These are phyloP conservation scores for Pythium rishiriense DNA, from an alignment of 352 stramenopile species.

Conservation along the genomic window DNA sequence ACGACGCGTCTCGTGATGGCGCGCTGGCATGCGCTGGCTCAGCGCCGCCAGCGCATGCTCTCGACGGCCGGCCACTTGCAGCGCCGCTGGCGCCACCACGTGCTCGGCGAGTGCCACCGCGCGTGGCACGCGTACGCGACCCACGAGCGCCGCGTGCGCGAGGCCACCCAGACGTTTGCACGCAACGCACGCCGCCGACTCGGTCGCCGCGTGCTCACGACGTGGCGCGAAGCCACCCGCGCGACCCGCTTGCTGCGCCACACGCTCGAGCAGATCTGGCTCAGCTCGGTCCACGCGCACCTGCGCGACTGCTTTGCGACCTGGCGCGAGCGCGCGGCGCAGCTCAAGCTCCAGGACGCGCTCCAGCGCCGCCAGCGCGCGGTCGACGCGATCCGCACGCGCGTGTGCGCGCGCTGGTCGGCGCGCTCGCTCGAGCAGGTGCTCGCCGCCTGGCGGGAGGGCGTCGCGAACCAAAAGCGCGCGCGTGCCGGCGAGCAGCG, in stretches of 20 bases:
- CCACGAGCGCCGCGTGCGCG: not conserved
- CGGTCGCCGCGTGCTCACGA: not conserved
- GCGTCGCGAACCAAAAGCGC: slow-evolving; percentile 7
- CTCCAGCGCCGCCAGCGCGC: slow-evolving; percentile 17
- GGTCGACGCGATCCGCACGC: slow-evolving; percentile 35
- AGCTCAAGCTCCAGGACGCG: slow-evolving; percentile 22
- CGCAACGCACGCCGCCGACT: not conserved
- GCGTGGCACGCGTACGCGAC: slow-evolving; percentile 3
- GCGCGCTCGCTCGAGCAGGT: slow-evolving; percentile 8
- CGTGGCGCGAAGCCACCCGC: slow-evolving; percentile 8
- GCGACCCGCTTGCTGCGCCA: slow-evolving; percentile 33
- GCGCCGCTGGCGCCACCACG: not conserved
- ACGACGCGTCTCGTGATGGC: not conserved
- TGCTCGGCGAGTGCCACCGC: not conserved
- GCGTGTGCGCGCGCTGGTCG: slow-evolving; percentile 35
- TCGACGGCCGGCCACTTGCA: not conserved
- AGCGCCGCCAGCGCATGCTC: slow-evolving; percentile 1
- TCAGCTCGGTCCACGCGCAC: slow-evolving; percentile 36
- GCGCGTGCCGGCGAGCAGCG: not conserved
- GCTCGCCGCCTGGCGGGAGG: slow-evolving; percentile 9
- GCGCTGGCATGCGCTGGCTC: not conserved
- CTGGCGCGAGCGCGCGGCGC: slow-evolving; percentile 29
- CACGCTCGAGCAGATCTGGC: slow-evolving; percentile 39
- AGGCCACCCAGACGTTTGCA: not conserved
- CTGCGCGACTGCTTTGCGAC: slow-evolving; percentile 37